Evolutionary conservation across 805 yeast species (phyloP), one percentile per base, ranked within the genome.

Genomic region (Suhomyces canberraensis): DNA sequence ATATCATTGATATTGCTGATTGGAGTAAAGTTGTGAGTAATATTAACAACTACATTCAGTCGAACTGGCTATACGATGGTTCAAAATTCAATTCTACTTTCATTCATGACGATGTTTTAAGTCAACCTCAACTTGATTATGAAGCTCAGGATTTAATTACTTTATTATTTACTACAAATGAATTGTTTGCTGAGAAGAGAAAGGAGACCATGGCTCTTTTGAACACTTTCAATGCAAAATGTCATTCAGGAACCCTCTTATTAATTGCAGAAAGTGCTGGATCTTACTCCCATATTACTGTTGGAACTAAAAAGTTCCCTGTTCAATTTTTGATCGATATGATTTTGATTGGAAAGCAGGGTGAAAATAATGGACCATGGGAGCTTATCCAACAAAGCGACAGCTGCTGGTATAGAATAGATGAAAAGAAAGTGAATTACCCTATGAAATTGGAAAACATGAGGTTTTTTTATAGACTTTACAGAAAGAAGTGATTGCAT

Each of bases 251-350:
- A 0, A 61, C 86, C 11, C 57, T 74, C 19, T 58, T 88, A 24
- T 64, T 89, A 30, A 77, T 88, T 16, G 76, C 86, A 2, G 96
- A 88, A 51, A 82, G 93, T 61, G 96, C 96, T 0, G 96, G 96
- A 0, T 84, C 95, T 8, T 88, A 81, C 58, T 85, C 95, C 1
- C 81, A 86, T 48, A 84, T 88, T 25, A 71, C 78, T 2, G 73
- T 88, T 29, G 95, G 95, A 3, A 58, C 76, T 20, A 87, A 83
- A 55, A 75, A 67, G 46, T 88, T 88, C 63, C 96, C 96, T 0
- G 81, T 88, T 3, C 89, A 86, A 46, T 86, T 83, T 49, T 66
- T 88, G 26, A 67, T 89, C 8, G 95, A 88, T 51, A 84, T 82
- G 25, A 69, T 86, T 1, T 60, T 88, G 22, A 67, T 79, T 17